These are phyloP conservation scores for Septoria linicola DNA, from an alignment of 2,329 filamentous ascomycete species.

Conservation along the genomic window DNA sequence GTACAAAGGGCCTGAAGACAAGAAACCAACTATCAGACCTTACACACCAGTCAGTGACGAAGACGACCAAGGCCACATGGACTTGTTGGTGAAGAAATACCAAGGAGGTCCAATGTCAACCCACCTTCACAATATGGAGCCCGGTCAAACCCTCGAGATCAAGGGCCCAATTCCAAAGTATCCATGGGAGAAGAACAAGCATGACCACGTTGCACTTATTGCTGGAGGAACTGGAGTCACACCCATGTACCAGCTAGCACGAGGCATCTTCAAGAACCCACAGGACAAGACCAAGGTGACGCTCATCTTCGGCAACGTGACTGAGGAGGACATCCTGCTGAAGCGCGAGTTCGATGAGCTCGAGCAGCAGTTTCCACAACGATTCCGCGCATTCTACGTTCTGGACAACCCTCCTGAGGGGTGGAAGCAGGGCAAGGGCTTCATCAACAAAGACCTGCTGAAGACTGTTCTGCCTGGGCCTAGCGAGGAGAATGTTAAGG, in stretches of 20 bases:
- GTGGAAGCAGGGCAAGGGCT: constrained; percentile 76
- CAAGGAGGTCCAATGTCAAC: constrained; percentile 86
- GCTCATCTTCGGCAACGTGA: constrained; percentile 86
- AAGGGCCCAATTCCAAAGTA: constrained; percentile 98
- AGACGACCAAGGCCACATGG: constrained; percentile 74
- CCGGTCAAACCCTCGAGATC: constrained; percentile 80
- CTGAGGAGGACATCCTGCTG: constrained; percentile 86
- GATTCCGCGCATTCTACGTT: constrained; percentile 93
- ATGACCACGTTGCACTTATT: constrained; percentile 79
- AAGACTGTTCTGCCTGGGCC: constrained; percentile 95
- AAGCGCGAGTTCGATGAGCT: constrained; percentile 80
- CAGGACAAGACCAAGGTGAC: constrained; percentile 97
- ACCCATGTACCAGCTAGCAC: constrained; percentile 93
- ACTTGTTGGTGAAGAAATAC: constrained; percentile 91
- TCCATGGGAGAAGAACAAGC: constrained; percentile 85
- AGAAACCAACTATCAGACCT: constrained; percentile 84
- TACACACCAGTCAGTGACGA: constrained; percentile 93
- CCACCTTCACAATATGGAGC: constrained; percentile 78
- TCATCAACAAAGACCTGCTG: constrained; percentile 84
- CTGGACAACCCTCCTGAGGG: constrained; percentile 79
- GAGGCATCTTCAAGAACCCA: constrained; percentile 92
- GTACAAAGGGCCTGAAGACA: constrained; percentile 76
- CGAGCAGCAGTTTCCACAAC: constrained; percentile 92
- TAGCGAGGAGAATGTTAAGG: constrained; percentile 87
- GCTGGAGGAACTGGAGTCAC: constrained; percentile 97